Conservation (phyloP, 306 rosid species). For the Begonia masoniana region DNA sequence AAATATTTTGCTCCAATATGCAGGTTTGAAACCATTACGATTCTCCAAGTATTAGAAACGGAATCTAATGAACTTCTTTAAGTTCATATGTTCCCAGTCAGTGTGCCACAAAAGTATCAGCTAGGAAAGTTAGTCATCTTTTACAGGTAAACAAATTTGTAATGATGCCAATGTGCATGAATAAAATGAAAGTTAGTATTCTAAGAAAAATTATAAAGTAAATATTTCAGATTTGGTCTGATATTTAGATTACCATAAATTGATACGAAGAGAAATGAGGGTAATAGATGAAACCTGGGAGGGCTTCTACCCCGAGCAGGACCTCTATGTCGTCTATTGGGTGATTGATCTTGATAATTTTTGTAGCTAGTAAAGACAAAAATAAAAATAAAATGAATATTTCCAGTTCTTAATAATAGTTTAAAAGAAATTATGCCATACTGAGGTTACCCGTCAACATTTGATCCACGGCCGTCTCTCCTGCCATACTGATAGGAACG, state of each 20-base stretch:
- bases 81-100: too few relatives aligned
- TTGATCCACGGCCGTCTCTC: slow-evolving; percentile 42
- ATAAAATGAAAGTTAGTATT: background rate
- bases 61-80: too few relatives aligned
- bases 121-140: too few relatives aligned
- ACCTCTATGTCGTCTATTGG: slow-evolving; percentile 48
- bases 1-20: too few relatives aligned
- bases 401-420: slow-evolving; percentile 6
- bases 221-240: background rate
- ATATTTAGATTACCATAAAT: background rate
- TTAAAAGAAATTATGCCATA: background rate
- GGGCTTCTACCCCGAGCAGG: slow-evolving; percentile 63
- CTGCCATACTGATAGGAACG: slow-evolving; percentile 38
- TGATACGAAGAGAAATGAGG: slow-evolving; percentile 3
- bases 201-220: background rate
- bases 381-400: slow-evolving; percentile 17
- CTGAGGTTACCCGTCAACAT: slow-evolving; percentile 49
- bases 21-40: too few relatives aligned
- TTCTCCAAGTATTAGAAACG: too few relatives aligned
- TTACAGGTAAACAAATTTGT: background rate
- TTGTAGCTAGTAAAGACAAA: slow-evolving; percentile 41
- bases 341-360: slow-evolving; percentile 47
- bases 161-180: background rate
- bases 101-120: too few relatives aligned
- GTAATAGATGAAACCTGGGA: slow-evolving; percentile 45